phyloP scores from a whole-genome alignment of 306 rosid genomes.

The Macrotyloma uniflorum region DNA sequence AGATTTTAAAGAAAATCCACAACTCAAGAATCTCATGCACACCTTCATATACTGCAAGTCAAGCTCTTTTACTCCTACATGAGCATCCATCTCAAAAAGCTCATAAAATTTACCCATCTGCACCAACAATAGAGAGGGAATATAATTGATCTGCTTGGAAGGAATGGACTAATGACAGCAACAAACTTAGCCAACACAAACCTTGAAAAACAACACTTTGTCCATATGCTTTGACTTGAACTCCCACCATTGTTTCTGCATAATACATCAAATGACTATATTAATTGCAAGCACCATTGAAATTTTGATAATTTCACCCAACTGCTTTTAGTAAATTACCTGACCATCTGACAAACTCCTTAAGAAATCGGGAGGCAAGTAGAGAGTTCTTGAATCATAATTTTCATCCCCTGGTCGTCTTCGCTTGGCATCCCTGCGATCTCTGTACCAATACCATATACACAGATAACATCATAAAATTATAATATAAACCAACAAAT shows the following conservation, averaged over 20 bases:
- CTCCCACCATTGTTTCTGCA: slow-evolving; percentile 99
- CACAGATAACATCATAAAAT: slow-evolving; percentile 33
- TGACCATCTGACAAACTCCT: slow-evolving; percentile 79
- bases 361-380: slow-evolving; percentile 73
- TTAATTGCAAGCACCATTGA: slow-evolving; percentile 33
- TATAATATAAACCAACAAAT: slow-evolving; percentile 12
- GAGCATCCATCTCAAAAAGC: slow-evolving; percentile 99
- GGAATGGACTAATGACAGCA: slow-evolving; percentile 9
- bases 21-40: slow-evolving; percentile 30
- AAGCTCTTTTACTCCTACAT: slow-evolving; percentile 82
- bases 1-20: slow-evolving; percentile 18
- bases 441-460: slow-evolving; percentile 54
- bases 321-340: slow-evolving; percentile 50
- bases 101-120: slow-evolving; percentile 98
- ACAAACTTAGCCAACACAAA: slow-evolving; percentile 35
- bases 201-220: slow-evolving; percentile 96
- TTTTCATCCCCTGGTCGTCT: slow-evolving; percentile 73
- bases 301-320: slow-evolving; percentile 9
- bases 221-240: slow-evolving; percentile 97
- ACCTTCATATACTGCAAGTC: slow-evolving; percentile 95
- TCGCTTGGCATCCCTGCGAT: slow-evolving; percentile 67
- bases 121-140: slow-evolving; percentile 35
- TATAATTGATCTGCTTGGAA: slow-evolving; percentile 34
- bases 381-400: slow-evolving; percentile 82
- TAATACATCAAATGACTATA: slow-evolving; percentile 31